Percentiles rank a stretch among this genome's conserved stretches.
Evolutionary conservation across 1,139 yeast species (phyloP).

Genomic region (Spathaspora sp.): DNA sequence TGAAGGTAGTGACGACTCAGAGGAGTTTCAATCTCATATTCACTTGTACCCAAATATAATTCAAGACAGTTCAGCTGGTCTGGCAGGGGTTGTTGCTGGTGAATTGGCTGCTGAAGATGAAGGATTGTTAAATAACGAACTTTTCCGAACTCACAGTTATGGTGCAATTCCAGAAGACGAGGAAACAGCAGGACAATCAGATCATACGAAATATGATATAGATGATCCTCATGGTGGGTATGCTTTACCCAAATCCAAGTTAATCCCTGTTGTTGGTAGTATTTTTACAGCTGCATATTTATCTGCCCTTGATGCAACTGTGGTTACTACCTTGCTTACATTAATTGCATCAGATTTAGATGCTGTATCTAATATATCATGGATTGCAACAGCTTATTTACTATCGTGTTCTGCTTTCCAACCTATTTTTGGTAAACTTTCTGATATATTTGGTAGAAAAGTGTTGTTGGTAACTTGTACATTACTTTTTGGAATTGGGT

Average conservation of each 20-base stretch:
- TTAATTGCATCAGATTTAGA: constrained; percentile 45
- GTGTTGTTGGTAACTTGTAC: constrained; percentile 35
- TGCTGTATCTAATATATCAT: constrained; percentile 40
- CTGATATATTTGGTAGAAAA: constrained; percentile 84
- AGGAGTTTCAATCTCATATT: not conserved
- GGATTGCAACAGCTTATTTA: constrained; percentile 49
- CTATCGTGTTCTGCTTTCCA: constrained; percentile 47
- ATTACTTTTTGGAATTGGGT: constrained; percentile 38
- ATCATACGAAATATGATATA: constrained; percentile 9
- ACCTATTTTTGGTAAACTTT: constrained; percentile 81
- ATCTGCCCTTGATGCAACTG: constrained; percentile 47
- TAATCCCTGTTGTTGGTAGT: constrained; percentile 32
- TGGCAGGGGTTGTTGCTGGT: constrained; percentile 49
- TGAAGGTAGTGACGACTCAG: not conserved
- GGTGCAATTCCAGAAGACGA: constrained; percentile 10
- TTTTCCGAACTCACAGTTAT: constrained; percentile 13
- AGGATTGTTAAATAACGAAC: constrained; percentile 15
- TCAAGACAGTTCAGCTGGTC: constrained; percentile 39
- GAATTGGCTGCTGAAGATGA: constrained; percentile 47
- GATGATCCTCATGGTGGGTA: constrained; percentile 25
- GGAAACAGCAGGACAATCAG: constrained; percentile 3
- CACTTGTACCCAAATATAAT: constrained; percentile 26
- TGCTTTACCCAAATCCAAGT: constrained; percentile 34
- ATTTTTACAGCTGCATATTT: constrained; percentile 40
- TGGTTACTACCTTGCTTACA: constrained; percentile 44